phyloP scores from a whole-genome alignment of 768 basidiomycete species.

The Serendipita indica region DNA sequence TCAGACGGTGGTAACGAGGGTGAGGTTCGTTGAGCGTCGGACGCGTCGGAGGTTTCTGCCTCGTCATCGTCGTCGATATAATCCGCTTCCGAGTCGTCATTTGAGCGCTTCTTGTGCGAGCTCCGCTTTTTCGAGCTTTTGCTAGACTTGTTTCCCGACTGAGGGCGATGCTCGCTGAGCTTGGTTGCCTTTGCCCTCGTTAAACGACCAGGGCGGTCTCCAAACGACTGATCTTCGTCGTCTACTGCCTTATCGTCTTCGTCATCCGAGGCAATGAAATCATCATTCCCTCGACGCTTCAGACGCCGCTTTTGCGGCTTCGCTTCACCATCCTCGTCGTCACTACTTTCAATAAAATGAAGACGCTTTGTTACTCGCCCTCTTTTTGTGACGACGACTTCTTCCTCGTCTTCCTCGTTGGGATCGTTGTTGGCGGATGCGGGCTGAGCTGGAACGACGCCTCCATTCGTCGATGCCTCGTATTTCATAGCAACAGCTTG shows the following conservation, averaged over 20 bases:
- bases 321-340: constrained; percentile 19
- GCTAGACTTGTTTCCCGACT: not conserved
- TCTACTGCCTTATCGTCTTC: constrained; percentile 13
- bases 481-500: too few species aligned
- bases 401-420: not conserved
- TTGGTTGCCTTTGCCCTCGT: not conserved
- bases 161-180: not conserved
- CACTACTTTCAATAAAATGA: not conserved
- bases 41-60: constrained; percentile 23
- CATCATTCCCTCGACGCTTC: constrained; percentile 13
- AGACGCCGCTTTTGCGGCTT: not conserved
- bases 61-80: constrained; percentile 18
- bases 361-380: not conserved
- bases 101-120: constrained; percentile 4
- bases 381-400: constrained; percentile 12
- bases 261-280: constrained; percentile 13
- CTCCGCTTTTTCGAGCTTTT: not conserved
- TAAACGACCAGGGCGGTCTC: not conserved
- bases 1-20: constrained; percentile 10
- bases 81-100: constrained; percentile 22
- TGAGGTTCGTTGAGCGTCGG: constrained; percentile 14
- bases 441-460: not conserved
- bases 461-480: not conserved
- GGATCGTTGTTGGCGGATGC: not conserved
- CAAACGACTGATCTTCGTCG: constrained; percentile 12